phyloP scores from a whole-genome alignment of 2,329 filamentous ascomycete species.

The Curvularia verruculosa region DNA sequence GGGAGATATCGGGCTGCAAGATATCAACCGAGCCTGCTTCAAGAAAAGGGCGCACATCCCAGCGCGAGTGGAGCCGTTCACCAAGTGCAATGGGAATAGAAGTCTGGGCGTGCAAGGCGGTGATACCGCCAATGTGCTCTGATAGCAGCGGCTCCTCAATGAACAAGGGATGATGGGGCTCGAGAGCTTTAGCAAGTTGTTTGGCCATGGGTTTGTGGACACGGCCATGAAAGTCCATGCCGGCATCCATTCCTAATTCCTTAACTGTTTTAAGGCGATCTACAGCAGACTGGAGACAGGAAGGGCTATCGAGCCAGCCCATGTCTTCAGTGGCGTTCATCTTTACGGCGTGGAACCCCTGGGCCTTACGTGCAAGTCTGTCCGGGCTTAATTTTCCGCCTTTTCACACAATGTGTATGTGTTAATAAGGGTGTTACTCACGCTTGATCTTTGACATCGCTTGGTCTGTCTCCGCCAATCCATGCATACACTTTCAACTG shows the following conservation, averaged over 20 bases:
- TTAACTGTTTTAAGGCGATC: slow-evolving; percentile 73
- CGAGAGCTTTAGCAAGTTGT: slow-evolving; percentile 70
- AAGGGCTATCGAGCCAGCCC: slow-evolving; percentile 76
- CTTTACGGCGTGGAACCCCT: slow-evolving; percentile 72
- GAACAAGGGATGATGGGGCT: slow-evolving; percentile 73
- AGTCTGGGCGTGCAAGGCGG: slow-evolving; percentile 63
- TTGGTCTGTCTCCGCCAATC: slow-evolving; percentile 76
- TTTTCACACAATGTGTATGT: background rate
- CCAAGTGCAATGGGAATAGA: slow-evolving; percentile 73
- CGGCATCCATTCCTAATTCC: slow-evolving; percentile 71
- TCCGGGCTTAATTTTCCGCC: background rate
- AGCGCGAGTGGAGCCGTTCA: slow-evolving; percentile 72
- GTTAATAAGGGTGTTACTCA: slow-evolving; percentile 41
- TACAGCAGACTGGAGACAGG: slow-evolving; percentile 66
- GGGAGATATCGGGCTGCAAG: slow-evolving; percentile 74
- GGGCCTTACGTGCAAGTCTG: slow-evolving; percentile 62
- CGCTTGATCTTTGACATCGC: slow-evolving; percentile 69
- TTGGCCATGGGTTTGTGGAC: slow-evolving; percentile 83
- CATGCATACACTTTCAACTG: slow-evolving; percentile 76
- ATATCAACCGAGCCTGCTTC: slow-evolving; percentile 72
- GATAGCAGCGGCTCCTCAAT: slow-evolving; percentile 76
- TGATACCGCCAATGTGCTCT: slow-evolving; percentile 71
- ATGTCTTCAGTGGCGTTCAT: slow-evolving; percentile 82
- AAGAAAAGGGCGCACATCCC: slow-evolving; percentile 75
- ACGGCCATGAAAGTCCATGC: slow-evolving; percentile 78